Conservation (phyloP, 108 stramenopile genomes). For the Cyclotella cryptica region DNA sequence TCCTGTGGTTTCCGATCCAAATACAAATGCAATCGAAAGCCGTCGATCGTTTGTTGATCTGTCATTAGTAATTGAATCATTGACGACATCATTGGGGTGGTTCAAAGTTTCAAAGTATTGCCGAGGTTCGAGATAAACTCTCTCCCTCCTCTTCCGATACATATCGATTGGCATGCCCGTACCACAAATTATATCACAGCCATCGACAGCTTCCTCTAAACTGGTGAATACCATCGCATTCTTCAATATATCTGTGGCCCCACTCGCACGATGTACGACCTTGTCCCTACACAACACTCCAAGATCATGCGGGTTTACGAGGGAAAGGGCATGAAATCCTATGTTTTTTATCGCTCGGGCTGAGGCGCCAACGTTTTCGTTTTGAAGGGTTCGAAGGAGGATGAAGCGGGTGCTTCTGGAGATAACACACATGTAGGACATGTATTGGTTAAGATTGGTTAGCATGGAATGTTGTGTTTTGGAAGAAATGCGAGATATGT, state of each 20-base stretch:
- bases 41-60: no score
- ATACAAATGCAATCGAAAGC: constrained; percentile 54
- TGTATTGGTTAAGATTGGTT: no score
- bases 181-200: constrained; percentile 53
- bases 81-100: no score
- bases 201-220: constrained; percentile 55
- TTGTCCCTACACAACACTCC: constrained; percentile 47
- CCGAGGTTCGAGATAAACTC: constrained; percentile 53
- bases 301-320: constrained; percentile 59
- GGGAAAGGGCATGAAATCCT: constrained; percentile 61
- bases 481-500: no score
- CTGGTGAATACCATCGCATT: constrained; percentile 42
- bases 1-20: constrained; percentile 70
- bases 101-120: constrained; percentile 45
- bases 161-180: constrained; percentile 79
- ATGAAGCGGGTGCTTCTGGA: constrained; percentile 55
- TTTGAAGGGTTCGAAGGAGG: constrained; percentile 57
- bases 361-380: constrained; percentile 69
- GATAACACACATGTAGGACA: neutral
- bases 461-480: no score
- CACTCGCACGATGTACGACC: constrained; percentile 60
- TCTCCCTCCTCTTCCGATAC: constrained; percentile 36
- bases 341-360: constrained; percentile 67
- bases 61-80: no score
- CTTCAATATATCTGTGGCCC: constrained; percentile 60